phyloP scores from a whole-genome alignment of 2,329 filamentous ascomycete species.

The Fusarium duplospermum region DNA sequence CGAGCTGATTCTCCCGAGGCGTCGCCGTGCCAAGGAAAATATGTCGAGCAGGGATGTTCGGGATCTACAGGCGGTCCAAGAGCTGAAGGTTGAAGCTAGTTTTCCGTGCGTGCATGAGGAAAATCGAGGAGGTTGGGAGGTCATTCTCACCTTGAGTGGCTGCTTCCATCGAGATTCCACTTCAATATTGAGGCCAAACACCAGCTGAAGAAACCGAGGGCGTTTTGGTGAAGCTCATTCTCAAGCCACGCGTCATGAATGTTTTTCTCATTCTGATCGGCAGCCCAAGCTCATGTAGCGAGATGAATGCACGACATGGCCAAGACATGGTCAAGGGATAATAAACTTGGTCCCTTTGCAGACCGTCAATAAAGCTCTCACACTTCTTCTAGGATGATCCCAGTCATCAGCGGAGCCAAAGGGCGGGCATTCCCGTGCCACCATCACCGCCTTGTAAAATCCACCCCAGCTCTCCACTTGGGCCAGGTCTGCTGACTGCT shows the following conservation, averaged over 20 bases:
- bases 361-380: neutral
- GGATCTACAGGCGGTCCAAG: neutral
- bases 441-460: neutral
- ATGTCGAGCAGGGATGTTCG: neutral
- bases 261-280: conserved; percentile 1
- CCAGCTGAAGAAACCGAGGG: neutral
- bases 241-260: neutral
- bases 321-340: neutral
- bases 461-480: neutral
- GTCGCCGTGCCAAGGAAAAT: neutral
- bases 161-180: neutral
- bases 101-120: neutral
- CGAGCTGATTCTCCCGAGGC: neutral
- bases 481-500: neutral
- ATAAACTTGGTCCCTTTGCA: neutral
- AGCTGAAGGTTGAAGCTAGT: neutral
- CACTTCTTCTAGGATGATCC: neutral
- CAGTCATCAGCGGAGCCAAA: neutral
- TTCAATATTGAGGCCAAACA: neutral
- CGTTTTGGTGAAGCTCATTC: neutral
- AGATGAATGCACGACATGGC: neutral
- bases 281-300: neutral
- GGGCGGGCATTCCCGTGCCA: neutral
- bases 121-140: neutral
- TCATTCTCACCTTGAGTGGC: neutral